Evolutionary conservation across 495 filamentous ascomycete species (phyloP).

Genomic region (Coniosporium apollinis): DNA sequence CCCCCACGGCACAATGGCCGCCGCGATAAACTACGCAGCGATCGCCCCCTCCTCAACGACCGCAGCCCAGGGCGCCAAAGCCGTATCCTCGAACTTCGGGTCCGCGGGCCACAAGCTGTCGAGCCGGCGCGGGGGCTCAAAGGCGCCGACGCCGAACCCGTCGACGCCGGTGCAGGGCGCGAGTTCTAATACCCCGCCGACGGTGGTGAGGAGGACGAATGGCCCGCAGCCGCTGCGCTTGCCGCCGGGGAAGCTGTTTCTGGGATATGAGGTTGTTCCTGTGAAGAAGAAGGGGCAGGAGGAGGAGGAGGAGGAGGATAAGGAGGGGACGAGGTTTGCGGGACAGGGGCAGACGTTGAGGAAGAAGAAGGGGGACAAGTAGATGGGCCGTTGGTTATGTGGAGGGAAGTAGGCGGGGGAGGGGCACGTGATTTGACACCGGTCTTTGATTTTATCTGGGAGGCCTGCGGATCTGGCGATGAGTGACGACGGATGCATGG

Average conservation of each 20-base stretch:
- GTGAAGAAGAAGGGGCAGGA: slow-evolving; percentile 65
- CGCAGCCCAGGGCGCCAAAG: slow-evolving; percentile 41
- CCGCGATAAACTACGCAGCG: slow-evolving; percentile 90
- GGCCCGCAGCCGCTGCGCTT: slow-evolving; percentile 77
- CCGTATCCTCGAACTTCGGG: slow-evolving; percentile 63
- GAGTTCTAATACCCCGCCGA: slow-evolving; percentile 14
- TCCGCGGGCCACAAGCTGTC: slow-evolving; percentile 58
- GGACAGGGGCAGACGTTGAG: slow-evolving; percentile 78
- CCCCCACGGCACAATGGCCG: slow-evolving; percentile 82
- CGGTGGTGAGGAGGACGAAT: slow-evolving; percentile 40
- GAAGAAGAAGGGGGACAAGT: slow-evolving; percentile 28
- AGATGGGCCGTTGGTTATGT: too few species aligned
- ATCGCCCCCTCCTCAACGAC: slow-evolving; percentile 64
- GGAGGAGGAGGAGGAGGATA: slow-evolving; percentile 42
- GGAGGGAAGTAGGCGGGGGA: too few species aligned
- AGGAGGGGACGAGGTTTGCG: slow-evolving; percentile 58
- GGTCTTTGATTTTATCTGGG: too few species aligned
- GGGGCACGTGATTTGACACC: too few species aligned
- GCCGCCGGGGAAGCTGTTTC: slow-evolving; percentile 80
- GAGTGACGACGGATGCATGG: too few species aligned
- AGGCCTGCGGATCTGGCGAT: too few species aligned
- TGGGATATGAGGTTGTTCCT: slow-evolving; percentile 84
- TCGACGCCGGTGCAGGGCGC: slow-evolving; percentile 60
- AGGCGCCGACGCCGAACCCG: slow-evolving; percentile 61
- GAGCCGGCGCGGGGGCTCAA: slow-evolving; percentile 55